phyloP scores from a whole-genome alignment of 768 basidiomycete genomes.

The Ramaria rubella region DNA sequence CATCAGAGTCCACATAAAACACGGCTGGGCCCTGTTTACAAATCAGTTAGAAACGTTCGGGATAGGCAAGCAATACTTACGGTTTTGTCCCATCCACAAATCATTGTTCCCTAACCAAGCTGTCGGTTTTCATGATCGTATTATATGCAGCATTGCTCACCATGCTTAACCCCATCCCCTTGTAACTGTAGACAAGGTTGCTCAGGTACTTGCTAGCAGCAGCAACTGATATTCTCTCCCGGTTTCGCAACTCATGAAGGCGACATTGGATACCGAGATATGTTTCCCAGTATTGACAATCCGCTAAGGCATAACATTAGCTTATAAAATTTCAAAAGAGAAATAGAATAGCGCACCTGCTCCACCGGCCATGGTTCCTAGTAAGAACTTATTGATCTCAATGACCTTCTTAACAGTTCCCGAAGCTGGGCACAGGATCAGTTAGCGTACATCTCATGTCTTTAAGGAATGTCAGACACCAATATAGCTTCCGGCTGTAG shows the following conservation, averaged over 20 bases:
- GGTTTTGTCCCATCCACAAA: conserved; percentile 99
- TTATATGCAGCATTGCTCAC: conserved; percentile 36
- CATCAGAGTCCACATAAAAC: conserved; percentile 98
- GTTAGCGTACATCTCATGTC: not conserved
- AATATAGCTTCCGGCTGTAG: conserved; percentile 94
- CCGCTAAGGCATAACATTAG: conserved; percentile 43
- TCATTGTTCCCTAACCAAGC: conserved; percentile 84
- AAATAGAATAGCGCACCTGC: conserved; percentile 59
- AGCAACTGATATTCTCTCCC: conserved; percentile 97
- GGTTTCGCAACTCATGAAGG: conserved; percentile 91
- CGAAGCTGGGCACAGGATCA: conserved; percentile 59
- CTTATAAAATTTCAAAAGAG: not conserved
- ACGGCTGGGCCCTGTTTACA: conserved; percentile 74
- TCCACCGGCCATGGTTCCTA: conserved; percentile 99
- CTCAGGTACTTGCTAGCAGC: conserved; percentile 96
- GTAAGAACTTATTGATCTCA: conserved; percentile 96
- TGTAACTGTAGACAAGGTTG: conserved; percentile 96
- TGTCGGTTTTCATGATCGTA: not conserved
- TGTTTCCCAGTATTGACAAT: conserved; percentile 98
- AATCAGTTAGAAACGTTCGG: not conserved
- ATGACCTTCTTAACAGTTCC: conserved; percentile 99
- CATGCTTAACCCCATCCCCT: conserved; percentile 99
- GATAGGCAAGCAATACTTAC: conserved; percentile 30
- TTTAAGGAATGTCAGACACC: conserved; percentile 44
- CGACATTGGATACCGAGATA: conserved; percentile 98